Evolutionary conservation across 75 land plant species (phyloP).

Genomic region (Pinus tabuliformis): DNA sequence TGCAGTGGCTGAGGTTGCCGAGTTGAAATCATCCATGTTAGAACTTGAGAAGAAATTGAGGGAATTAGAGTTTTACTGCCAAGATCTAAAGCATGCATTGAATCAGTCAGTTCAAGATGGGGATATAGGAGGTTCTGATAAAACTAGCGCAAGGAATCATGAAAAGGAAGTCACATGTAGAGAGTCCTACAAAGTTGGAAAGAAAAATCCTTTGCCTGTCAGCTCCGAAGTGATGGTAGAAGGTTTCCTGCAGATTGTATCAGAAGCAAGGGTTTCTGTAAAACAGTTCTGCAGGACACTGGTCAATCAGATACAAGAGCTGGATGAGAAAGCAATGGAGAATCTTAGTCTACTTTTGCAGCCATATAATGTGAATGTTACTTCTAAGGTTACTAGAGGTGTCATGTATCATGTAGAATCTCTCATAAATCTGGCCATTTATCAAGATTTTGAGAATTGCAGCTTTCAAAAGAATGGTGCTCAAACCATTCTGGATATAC

Average conservation of each 20-base stretch:
- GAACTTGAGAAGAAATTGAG: conserved; percentile 53
- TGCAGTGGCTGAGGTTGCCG: conserved; percentile 66
- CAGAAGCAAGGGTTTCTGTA: conserved; percentile 73
- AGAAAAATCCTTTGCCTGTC: conserved; percentile 33
- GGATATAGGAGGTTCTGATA: neutral
- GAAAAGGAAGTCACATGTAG: conserved; percentile 9
- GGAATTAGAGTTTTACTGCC: conserved; percentile 59
- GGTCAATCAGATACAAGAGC: conserved; percentile 54
- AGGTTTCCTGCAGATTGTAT: conserved; percentile 72
- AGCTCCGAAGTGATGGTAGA: conserved; percentile 58
- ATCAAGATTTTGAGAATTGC: conserved; percentile 86
- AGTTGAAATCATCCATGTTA: conserved; percentile 64
- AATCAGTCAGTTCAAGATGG: conserved; percentile 17
- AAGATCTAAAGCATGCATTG: conserved; percentile 64
- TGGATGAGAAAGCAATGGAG: conserved; percentile 44
- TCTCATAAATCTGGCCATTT: conserved; percentile 66
- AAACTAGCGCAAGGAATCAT: conserved; percentile 22
- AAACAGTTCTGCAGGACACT: conserved; percentile 72
- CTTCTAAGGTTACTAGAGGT: conserved; percentile 34
- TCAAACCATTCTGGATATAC: conserved; percentile 54
- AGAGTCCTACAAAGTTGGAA: conserved; percentile 18
- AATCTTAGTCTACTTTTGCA: conserved; percentile 54
- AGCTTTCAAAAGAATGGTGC: conserved; percentile 72
- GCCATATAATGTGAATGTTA: conserved; percentile 51
- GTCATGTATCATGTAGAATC: conserved; percentile 77